Conservation (phyloP, 2,329 filamentous ascomycete genomes). For the Scortechinia acanthostroma region DNA sequence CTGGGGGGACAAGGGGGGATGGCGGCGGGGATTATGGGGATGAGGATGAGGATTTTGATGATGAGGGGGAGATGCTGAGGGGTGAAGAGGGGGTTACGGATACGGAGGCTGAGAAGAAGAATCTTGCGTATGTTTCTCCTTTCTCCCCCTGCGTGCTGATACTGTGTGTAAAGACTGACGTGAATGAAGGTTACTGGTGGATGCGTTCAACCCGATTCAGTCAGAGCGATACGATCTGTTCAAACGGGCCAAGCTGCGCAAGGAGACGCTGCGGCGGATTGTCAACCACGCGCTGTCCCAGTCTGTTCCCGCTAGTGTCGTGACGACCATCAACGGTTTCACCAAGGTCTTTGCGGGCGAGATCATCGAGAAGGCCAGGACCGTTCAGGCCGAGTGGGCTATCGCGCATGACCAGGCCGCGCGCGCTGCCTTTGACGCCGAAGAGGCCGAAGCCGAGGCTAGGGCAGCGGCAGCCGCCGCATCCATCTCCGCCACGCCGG, state of each 20-base stretch:
- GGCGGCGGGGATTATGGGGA: constrained; percentile 37
- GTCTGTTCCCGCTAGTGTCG: constrained; percentile 55
- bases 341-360: constrained; percentile 63
- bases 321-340: constrained; percentile 57
- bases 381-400: constrained; percentile 47
- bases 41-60: constrained; percentile 12
- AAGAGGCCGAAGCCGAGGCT: background rate
- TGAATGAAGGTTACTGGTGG: constrained; percentile 26
- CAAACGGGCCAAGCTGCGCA: background rate
- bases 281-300: constrained; percentile 64
- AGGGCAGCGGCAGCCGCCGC: background rate
- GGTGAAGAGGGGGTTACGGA: constrained; percentile 32
- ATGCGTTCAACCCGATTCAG: constrained; percentile 13
- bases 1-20: constrained; percentile 31
- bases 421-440: background rate
- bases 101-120: constrained; percentile 40
- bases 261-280: constrained; percentile 20
- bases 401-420: constrained; percentile 7
- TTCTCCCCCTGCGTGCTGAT: background rate
- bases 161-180: background rate
- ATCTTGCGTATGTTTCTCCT: constrained; percentile 28
- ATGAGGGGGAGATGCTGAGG: constrained; percentile 31
- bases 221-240: constrained; percentile 2
- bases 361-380: constrained; percentile 56
- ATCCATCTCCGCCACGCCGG: background rate